These are phyloP conservation scores for Fusarium pininemorale DNA, from an alignment of 2,329 filamentous ascomycete species.

Conservation along the genomic window DNA sequence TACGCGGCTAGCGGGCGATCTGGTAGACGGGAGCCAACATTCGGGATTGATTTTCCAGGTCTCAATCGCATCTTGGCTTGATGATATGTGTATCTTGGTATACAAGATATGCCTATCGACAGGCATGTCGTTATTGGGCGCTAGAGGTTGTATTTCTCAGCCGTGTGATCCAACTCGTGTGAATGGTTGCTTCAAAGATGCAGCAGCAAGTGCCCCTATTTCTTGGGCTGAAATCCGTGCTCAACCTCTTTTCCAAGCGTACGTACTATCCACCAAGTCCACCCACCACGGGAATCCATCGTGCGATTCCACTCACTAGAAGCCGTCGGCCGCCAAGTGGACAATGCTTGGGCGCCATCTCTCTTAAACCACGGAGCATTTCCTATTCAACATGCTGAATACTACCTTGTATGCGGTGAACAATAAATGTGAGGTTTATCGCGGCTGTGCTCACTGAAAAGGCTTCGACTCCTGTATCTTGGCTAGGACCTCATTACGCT, in stretches of 20 bases:
- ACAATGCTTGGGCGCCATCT: slow-evolving; percentile 26
- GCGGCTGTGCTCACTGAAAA: background rate
- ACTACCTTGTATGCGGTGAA: background rate
- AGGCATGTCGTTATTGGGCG: background rate
- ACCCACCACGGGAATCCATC: slow-evolving; percentile 27
- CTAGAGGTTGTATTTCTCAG: background rate
- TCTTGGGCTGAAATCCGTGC: slow-evolving; percentile 28
- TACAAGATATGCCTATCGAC: background rate
- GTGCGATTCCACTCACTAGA: slow-evolving; percentile 21
- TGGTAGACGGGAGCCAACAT: slow-evolving; percentile 3
- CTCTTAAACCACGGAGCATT: slow-evolving; percentile 8
- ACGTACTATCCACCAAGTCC: slow-evolving; percentile 19
- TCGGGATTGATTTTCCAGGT: background rate
- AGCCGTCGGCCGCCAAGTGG: slow-evolving; percentile 32
- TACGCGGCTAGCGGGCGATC: slow-evolving; percentile 18
- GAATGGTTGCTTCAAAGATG: background rate
- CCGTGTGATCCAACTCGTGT: background rate
- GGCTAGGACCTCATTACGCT: background rate
- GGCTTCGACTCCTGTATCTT: background rate
- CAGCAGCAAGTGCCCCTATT: slow-evolving; percentile 19
- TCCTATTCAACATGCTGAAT: background rate
- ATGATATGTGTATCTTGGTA: background rate
- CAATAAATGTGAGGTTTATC: background rate
- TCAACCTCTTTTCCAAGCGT: slow-evolving; percentile 14
- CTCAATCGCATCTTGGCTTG: background rate